Conservation (phyloP, 179 eudicot species). For the Drosera spatulata region DNA sequence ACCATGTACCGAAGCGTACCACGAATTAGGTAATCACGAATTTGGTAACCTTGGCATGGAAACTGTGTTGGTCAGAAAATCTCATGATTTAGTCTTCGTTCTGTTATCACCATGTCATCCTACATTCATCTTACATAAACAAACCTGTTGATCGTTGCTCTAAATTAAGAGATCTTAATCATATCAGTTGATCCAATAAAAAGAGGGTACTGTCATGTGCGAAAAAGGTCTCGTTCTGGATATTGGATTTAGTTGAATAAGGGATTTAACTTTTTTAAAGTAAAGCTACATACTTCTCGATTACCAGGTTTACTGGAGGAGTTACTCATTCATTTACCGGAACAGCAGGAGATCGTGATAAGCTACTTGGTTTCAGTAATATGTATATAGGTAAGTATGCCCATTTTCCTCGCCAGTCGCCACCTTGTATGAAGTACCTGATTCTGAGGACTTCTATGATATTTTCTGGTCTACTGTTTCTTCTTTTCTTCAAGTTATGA, state of each 20-base stretch:
- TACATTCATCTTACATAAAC: too few species aligned
- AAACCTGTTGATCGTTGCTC: too few species aligned
- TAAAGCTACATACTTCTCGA: not conserved
- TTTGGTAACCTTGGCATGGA: too few species aligned
- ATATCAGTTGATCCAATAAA: too few species aligned
- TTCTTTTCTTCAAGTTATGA: too few species aligned
- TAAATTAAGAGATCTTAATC: too few species aligned
- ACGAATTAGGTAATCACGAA: too few species aligned
- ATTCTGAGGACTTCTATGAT: not conserved
- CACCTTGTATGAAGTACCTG: not conserved
- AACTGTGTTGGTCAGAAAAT: not conserved
- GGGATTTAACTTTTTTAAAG: not conserved
- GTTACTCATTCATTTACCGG: conserved; percentile 97
- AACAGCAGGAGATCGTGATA: conserved; percentile 74
- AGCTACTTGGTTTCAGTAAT: conserved; percentile 63
- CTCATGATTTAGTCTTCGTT: too few species aligned
- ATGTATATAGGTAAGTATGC: conserved; percentile 58
- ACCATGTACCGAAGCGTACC: too few species aligned
- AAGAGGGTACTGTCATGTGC: not conserved
- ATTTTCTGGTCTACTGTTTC: not conserved
- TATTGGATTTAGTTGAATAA: too few species aligned
- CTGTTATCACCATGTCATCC: too few species aligned
- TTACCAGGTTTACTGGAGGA: conserved; percentile 61
- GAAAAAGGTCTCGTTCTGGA: not conserved
- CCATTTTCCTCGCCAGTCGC: not conserved